A percentile compares a stretch with the other conserved stretches of the same genome.
Conservation (phyloP, 1,284 basidiomycete genomes). For the Entoloma clypeatum region DNA sequence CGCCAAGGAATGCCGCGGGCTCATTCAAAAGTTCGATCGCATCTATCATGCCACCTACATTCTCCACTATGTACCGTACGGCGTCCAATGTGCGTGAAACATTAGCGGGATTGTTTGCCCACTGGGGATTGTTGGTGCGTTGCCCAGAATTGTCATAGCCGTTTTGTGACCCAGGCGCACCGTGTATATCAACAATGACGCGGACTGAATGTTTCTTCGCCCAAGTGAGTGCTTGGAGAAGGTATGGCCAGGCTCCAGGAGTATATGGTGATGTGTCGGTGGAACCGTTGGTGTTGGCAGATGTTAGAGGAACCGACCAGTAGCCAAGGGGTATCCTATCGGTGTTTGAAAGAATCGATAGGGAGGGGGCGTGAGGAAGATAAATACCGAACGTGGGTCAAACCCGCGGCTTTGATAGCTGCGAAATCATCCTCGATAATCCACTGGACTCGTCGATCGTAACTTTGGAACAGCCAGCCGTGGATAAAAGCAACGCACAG, state of each 20-base stretch:
- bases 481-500: conserved; percentile 29
- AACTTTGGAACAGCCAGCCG: neutral
- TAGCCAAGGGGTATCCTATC: conserved; percentile 67
- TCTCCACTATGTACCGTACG: conserved; percentile 52
- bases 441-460: conserved; percentile 38
- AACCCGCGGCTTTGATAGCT: conserved; percentile 62
- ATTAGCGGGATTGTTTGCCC: conserved; percentile 56
- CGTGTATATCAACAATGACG: conserved; percentile 71
- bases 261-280: conserved; percentile 55
- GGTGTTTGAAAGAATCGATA: conserved; percentile 1
- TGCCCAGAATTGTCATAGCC: conserved; percentile 86
- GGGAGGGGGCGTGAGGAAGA: neutral
- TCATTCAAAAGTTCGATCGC: conserved; percentile 67
- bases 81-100: conserved; percentile 64
- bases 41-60: conserved; percentile 54
- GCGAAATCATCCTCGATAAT: conserved; percentile 69
- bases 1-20: conserved; percentile 47
- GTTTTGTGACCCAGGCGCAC: conserved; percentile 68
- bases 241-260: conserved; percentile 65
- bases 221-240: conserved; percentile 64
- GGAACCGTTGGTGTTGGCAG: conserved; percentile 46
- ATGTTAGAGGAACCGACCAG: conserved; percentile 67
- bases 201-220: conserved; percentile 53
- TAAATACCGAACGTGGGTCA: conserved; percentile 71
- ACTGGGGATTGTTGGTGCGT: conserved; percentile 56